Base-by-base conservation (phyloP, 2,329 filamentous ascomycete genomes). In the Knoxdaviesia capensis region DNA sequence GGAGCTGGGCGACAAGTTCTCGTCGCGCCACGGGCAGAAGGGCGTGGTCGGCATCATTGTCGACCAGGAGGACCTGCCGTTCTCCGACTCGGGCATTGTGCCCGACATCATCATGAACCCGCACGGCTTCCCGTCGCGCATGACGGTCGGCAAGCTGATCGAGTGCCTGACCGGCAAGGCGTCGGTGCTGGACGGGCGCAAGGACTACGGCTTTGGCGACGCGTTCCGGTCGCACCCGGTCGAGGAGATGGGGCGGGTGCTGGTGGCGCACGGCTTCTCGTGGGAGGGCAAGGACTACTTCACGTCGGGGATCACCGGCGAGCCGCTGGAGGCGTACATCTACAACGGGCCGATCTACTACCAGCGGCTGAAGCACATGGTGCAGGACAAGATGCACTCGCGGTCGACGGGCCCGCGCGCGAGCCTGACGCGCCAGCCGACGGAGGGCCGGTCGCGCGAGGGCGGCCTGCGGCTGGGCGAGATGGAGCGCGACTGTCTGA, bases 51-150 rank as follows among this genome's bases (percentile, higher is more conserved):
- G 90, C 44, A 88, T 96, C 51, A 94, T 98, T 45, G 86, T 88
- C 11, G 83, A 94, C 47, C 88, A 96, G 61, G 86, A 90, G 55
- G 90, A 98, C 56, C 81, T 98, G 76, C 90, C 90, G 0, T 98
- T 98, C 63, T 81, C 81, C 34, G 90, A 98, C 59, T 66, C 71
- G 41, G 92, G 90, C 2, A 74, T 98, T 49, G 80, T 77, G n/a
- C 90, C 90, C 0, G 90, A 98, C 59, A 94, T 98, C 50, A 98
- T 98, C 73, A 98, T 98, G 90, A 98, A 98, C 65, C 90, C 92
- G 0, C 90, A 98, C 63, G 90, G 90, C 77, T 98, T 98, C 69
- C 90, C 90, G 1, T 96, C 88, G 32, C 90, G 90, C 59, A 98
- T 98, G 90, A 98, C 90, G 42, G 90, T 98, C 47, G 90, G 90